Evolutionary conservation across 2,329 filamentous ascomycete species (phyloP), one percentile per base, ranked within the genome.

Genomic region (Colletotrichum coccodes): DNA sequence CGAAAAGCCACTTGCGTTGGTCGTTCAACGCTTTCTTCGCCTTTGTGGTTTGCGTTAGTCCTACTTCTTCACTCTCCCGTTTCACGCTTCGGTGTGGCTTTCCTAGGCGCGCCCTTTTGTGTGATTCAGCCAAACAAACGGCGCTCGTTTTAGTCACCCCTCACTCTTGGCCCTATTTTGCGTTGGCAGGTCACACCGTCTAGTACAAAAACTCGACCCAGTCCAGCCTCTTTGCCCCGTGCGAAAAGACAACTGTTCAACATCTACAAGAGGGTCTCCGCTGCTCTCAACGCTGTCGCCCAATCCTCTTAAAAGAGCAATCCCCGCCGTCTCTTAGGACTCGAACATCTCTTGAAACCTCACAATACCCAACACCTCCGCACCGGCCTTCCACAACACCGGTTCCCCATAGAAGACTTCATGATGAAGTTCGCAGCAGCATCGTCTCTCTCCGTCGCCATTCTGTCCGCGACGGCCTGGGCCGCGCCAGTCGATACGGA

Each of bases 61-160:
- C n/a, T 34, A 38, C 30, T 8, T 38, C 6, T n/a, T 11, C 60
- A 26, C 60, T 28, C 53, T 26, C 28, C 54, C 11, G 64, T 68
- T 68, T 68, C 53, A 64, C 60, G 38, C 60, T 54, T 58, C 46
- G 53, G 23, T 58, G 64, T 68, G 60, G 53, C 65, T 65, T 44
- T 60, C 47, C 47, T 18, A 34, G 30, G 9, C 23, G 12, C 40
- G 23, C 30, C 59, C 26, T 21, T 36, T 68, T 21, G 46, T 46
- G 63, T 40, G 53, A 62, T 32, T 26, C 38, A 9, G 26, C 32
- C 36, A 54, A 49, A 34, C 40, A 23, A 56, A 34, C 40, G 63
- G 49, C 58, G 63, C 42, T 56, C 16, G 18, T 56, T 42, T 30
- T 42, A 26, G 14, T 49, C 49, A 3, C 30, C 6, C 9, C 28